phyloP scores from a whole-genome alignment of 192 early-diverging fungal genomes.

The Thamnidium elegans region DNA sequence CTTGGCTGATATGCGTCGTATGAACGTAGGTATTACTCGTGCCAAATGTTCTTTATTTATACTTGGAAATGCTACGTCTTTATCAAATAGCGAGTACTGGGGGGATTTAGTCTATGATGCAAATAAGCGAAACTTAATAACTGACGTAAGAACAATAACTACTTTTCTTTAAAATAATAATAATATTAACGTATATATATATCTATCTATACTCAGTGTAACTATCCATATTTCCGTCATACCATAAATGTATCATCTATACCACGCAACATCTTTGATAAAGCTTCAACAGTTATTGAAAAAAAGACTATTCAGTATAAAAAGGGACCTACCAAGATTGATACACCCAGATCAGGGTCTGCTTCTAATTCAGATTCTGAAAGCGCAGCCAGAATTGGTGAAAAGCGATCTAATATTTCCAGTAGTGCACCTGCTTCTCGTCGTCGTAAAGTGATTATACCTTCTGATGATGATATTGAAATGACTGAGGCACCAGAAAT shows the following conservation, averaged over 20 bases:
- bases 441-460: too few relatives aligned
- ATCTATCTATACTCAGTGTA: neutral
- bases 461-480: too few relatives aligned
- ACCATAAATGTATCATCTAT: neutral
- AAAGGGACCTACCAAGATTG: too few relatives aligned
- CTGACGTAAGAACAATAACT: neutral
- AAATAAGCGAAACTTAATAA: conserved; percentile 27
- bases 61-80: conserved; percentile 64
- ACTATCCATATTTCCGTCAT: neutral
- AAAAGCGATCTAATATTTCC: too few relatives aligned
- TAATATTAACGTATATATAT: neutral
- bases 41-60: conserved; percentile 83
- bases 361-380: too few relatives aligned
- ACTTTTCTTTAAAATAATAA: neutral
- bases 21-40: conserved; percentile 91
- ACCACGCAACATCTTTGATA: neutral
- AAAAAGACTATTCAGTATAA: too few relatives aligned
- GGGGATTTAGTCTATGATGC: conserved; percentile 70
- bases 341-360: too few relatives aligned
- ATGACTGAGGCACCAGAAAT: too few relatives aligned
- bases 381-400: too few relatives aligned
- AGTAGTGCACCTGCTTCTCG: too few relatives aligned
- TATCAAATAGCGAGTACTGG: conserved; percentile 70
- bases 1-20: conserved; percentile 75
- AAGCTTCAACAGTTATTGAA: neutral